Base-by-base conservation (phyloP, 768 basidiomycete species). In the Tylopilus rubrobrunneus region DNA sequence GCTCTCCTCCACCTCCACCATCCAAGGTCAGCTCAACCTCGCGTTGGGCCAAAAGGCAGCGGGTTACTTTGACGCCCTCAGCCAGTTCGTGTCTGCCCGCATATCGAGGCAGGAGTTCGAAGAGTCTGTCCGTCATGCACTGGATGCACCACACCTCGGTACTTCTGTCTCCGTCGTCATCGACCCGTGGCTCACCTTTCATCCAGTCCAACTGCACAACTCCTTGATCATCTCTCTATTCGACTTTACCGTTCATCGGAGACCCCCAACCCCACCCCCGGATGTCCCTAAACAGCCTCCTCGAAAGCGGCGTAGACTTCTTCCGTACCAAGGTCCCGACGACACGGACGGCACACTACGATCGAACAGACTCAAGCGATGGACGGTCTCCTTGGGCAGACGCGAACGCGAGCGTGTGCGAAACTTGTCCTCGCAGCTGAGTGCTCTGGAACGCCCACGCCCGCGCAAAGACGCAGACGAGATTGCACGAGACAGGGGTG, bases 211-310 rank as follows among this genome's bases (percentile, higher is more conserved):
- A 68, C 73, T 91, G 2, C 90, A 92, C 65, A 92, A 92, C 68
- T 84, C 89, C 11, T 76, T 92, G 31, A 84, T 92, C 34, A 90
- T 92, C 29, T 89, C 89, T 2, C 70, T 92, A 15, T 89, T 92
- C 57, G 89, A 89, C 68, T 86, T 86, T 23, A 87, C 88, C 2
- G 81, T 82, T 0, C 82, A 86, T 59, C 82, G 85, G 59, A 79
- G 86, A 40, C 82, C 82, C 2, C 79, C 81, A 0, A 83, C 87
- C 1, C 85, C 87, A 5, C 82, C 83, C 1, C 78, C 79, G n/a
- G 73, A 84, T 37, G 65, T 74, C 1, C 79, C 85, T 9, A 87
- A 86, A 60, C 79, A 77, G 7, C 76, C 83, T 12, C 74, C 80
- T 11, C 86, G 87, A 59, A 87, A 90, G 54, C 80, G 87, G 41